Evolutionary conservation across 2,329 filamentous ascomycete genomes (phyloP), one percentile per base, ranked within the genome.

Genomic region (Camillea tinctor): DNA sequence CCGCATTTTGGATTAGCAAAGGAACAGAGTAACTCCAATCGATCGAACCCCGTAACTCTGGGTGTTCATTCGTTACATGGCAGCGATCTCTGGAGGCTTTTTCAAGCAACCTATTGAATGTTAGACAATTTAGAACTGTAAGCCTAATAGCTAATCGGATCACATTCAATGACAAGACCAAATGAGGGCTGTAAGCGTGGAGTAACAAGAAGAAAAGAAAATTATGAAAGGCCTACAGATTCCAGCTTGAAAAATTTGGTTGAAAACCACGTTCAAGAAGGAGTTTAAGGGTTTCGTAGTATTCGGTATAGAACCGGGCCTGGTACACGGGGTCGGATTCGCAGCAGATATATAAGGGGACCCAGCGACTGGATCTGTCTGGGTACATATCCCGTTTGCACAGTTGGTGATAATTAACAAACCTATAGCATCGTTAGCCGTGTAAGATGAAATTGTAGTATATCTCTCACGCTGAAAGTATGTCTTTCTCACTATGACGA

Each of bases 181-280:
- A 5, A 49, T 13, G 44, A 49, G 15, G 44, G 17, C 17, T 20
- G 4, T 15, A 52, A 19, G 13, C 19, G 50, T 52, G 15, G 22
- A 7, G 19, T 52, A 52, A 21, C 4, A 52, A 7, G 22, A 4
- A 21, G 19, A n/a, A n/a, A n/a, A n/a, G n/a, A n/a, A n/a, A n/a
- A n/a, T n/a, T n/a, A n/a, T n/a, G n/a, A n/a, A n/a, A 30, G 17
- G 54, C 60, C 44, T 40, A 63, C 60, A n/a, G 20, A 36, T 58
- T 17, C 58, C 60, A 63, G 30, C 40, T 60, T 13, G 58, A 63
- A 30, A 60, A 49, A 8, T 20, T 48, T 9, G 60, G 55, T 20
- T 50, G 3, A 30, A 60, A 63, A 17, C 52, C 53, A 11, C 36
- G 22, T 8, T 56, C 50, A 15, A 60, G n/a, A 13, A 63, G 56